Evolutionary conservation across 345 rosid species (phyloP).

Genomic region (Eucalyptus viminalis): DNA sequence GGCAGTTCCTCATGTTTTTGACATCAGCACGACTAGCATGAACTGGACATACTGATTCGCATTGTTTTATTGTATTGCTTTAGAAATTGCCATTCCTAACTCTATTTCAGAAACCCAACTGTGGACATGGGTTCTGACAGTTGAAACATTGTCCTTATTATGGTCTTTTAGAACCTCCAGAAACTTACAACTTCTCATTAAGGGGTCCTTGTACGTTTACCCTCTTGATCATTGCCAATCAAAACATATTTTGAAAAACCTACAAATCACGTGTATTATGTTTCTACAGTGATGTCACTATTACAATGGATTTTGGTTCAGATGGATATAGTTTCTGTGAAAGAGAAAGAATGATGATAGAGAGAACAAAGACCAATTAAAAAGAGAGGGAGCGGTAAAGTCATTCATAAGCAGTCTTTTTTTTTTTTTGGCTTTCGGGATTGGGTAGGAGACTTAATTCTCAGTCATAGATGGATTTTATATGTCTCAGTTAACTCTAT

Average conservation of each 20-base stretch:
- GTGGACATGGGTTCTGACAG: background rate
- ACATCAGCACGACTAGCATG: background rate
- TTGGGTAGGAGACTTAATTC: background rate
- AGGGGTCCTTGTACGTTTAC: background rate
- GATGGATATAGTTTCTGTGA: background rate
- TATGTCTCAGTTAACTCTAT: background rate
- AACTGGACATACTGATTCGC: background rate
- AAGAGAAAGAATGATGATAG: background rate
- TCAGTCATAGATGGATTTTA: background rate
- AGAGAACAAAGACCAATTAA: background rate
- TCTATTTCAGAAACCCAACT: background rate
- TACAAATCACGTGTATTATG: background rate
- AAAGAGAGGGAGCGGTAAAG: background rate
- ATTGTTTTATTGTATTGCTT: background rate
- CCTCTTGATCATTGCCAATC: background rate
- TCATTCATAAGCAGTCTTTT: background rate
- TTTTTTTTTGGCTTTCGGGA: background rate
- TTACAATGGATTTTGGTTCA: background rate
- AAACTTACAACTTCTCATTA: background rate
- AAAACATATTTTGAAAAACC: background rate
- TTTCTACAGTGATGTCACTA: background rate
- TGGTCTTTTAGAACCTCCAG: background rate
- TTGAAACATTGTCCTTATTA: background rate
- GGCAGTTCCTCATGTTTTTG: background rate
- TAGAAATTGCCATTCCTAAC: background rate